phyloP scores from a whole-genome alignment of 345 rosid species.

The Linum lewisii region DNA sequence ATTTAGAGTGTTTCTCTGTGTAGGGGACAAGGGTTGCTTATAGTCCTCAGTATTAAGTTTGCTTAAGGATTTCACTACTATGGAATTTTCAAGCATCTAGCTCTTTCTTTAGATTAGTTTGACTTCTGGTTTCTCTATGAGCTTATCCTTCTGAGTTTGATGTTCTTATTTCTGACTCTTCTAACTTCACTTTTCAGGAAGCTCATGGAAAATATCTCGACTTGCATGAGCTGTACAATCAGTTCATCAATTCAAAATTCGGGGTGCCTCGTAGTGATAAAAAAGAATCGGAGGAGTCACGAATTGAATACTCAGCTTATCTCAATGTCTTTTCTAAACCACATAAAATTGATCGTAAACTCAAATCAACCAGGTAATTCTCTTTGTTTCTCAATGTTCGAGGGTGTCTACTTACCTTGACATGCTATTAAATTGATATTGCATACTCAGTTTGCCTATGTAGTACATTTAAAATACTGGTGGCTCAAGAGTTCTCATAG shows the following conservation, averaged over 20 bases:
- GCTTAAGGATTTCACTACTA: not conserved
- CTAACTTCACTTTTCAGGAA: conserved; percentile 44
- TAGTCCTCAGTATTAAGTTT: not conserved
- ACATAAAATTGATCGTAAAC: conserved; percentile 45
- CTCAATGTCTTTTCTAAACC: conserved; percentile 68
- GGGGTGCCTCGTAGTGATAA: conserved; percentile 36
- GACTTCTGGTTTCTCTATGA: not conserved
- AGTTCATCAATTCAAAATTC: conserved; percentile 69
- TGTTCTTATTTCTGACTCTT: not conserved
- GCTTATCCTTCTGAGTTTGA: not conserved
- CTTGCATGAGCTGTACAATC: conserved; percentile 82
- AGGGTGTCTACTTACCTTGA: not conserved
- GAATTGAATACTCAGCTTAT: conserved; percentile 70
- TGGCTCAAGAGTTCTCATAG: not conserved
- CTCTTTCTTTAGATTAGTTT: not conserved
- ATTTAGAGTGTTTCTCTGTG: too few relatives aligned
- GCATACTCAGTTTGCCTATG: not conserved
- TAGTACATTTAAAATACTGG: conserved; percentile 1
- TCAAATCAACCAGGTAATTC: conserved; percentile 55
- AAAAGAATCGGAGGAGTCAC: not conserved
- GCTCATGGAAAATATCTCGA: conserved; percentile 75
- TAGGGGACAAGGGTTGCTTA: not conserved
- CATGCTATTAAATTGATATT: not conserved
- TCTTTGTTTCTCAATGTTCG: not conserved
- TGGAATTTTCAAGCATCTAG: not conserved